These are phyloP conservation scores for Prosopis cineraria DNA, from an alignment of 306 rosid species.

Conservation along the genomic window DNA sequence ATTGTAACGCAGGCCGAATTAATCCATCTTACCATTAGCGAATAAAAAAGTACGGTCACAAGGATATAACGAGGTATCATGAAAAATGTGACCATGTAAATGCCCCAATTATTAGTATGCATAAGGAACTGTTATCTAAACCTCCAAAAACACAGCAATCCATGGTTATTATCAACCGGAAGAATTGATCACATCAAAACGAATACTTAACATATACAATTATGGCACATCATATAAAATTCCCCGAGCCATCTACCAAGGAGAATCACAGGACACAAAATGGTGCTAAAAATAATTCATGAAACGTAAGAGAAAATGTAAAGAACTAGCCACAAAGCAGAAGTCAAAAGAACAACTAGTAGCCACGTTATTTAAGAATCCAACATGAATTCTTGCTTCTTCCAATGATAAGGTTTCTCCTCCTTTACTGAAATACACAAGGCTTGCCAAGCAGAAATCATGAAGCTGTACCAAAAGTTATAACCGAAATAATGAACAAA, in stretches of 20 bases:
- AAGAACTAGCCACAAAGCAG: slow-evolving; percentile 1
- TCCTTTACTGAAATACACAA: slow-evolving; percentile 14
- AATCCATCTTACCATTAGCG: neutral
- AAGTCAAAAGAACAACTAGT: neutral
- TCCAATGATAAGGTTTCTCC: neutral
- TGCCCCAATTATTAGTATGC: neutral
- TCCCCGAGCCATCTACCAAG: neutral
- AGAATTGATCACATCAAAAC: slow-evolving; percentile 4
- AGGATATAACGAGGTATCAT: slow-evolving; percentile 15
- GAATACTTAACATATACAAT: neutral
- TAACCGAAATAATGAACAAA: neutral
- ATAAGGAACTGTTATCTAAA: slow-evolving; percentile 25
- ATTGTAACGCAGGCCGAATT: slow-evolving; percentile 2
- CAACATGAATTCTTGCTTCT: slow-evolving; percentile 19
- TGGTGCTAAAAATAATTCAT: neutral
- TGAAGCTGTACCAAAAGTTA: slow-evolving; percentile 7
- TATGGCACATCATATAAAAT: neutral
- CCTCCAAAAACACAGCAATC: neutral
- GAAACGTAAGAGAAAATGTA: slow-evolving; percentile 4
- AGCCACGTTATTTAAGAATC: slow-evolving; percentile 9
- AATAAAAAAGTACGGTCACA: neutral
- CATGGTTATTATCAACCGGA: neutral
- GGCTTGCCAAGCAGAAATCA: slow-evolving; percentile 14
- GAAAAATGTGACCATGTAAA: neutral
- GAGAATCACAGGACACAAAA: neutral